Conservation (phyloP, 2,329 filamentous ascomycete genomes). For the Cordyceps sp. region DNA sequence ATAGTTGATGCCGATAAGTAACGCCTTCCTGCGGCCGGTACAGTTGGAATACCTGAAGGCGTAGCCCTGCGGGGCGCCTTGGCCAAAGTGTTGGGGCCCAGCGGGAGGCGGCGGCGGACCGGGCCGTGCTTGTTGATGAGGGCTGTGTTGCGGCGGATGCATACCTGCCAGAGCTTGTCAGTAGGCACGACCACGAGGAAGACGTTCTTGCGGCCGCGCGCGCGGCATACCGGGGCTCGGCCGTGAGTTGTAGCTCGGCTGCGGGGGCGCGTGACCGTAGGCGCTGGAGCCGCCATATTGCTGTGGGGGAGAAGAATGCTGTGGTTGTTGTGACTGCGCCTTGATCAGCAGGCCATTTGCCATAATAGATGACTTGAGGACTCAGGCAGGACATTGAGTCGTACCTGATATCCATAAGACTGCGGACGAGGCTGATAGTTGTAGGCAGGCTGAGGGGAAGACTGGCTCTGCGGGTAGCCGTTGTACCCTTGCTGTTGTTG, state of each 20-base stretch:
- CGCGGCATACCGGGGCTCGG: constrained; percentile 20
- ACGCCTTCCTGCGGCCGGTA: constrained; percentile 72
- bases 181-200: not conserved
- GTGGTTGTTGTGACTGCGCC: constrained; percentile 3
- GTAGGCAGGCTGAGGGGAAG: constrained; percentile 31
- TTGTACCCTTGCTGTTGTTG: constrained; percentile 5
- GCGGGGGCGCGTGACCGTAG: constrained; percentile 15
- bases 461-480: constrained; percentile 28
- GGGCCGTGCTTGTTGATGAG: constrained; percentile 1
- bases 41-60: constrained; percentile 85
- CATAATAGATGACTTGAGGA: constrained; percentile 8
- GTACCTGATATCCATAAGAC: constrained; percentile 22
- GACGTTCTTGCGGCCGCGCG: not conserved
- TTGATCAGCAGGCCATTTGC: constrained; percentile 8
- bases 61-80: constrained; percentile 66
- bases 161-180: constrained; percentile 4
- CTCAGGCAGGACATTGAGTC: not conserved
- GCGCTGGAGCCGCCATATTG: constrained; percentile 14
- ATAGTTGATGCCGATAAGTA: constrained; percentile 93
- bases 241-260: constrained; percentile 29
- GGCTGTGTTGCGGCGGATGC: constrained; percentile 5
- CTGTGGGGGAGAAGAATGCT: constrained; percentile 17
- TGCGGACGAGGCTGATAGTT: constrained; percentile 24
- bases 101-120: constrained; percentile 51
- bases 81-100: constrained; percentile 55